Conservation (phyloP, 148 eudicot genomes). For the Rhododendron kiyosumense region DNA sequence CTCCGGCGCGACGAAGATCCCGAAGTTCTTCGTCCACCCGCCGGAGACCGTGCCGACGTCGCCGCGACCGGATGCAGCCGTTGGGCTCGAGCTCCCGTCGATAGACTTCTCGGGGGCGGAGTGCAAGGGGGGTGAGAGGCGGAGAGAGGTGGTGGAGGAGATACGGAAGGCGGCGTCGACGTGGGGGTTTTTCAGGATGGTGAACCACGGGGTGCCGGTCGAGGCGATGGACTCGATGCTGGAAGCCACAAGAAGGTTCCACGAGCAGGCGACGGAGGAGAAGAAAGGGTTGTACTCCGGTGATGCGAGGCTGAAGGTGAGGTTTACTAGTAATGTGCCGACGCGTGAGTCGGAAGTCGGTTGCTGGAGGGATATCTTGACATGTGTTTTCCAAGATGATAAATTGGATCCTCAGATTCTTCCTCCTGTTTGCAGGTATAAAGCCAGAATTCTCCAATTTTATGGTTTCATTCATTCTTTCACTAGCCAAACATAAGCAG, state of each 20-base stretch:
- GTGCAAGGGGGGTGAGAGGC: not conserved
- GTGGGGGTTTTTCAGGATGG: constrained; percentile 29
- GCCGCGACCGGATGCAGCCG: not conserved
- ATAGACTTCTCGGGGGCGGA: constrained; percentile 34
- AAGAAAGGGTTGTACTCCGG: constrained; percentile 32
- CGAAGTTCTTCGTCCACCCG: constrained; percentile 40
- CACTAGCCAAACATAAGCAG: not conserved
- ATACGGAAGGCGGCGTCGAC: constrained; percentile 20
- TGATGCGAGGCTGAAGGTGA: constrained; percentile 22
- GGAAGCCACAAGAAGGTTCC: constrained; percentile 19
- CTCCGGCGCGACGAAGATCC: constrained; percentile 37
- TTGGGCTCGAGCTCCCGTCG: constrained; percentile 25
- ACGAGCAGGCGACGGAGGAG: constrained; percentile 43
- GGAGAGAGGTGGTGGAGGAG: constrained; percentile 18
- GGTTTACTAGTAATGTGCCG: constrained; percentile 22
- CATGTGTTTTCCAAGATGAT: constrained; percentile 25
- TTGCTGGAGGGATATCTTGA: constrained; percentile 43
- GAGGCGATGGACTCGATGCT: constrained; percentile 8
- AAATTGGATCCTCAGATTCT: constrained; percentile 18
- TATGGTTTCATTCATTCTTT: not conserved
- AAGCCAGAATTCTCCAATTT: not conserved
- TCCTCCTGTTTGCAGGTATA: constrained; percentile 41
- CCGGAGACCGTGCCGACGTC: constrained; percentile 5
- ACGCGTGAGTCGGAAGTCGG: constrained; percentile 17
- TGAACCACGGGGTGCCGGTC: constrained; percentile 26